Conservation (phyloP, 1,139 yeast genomes). For the Pichia sp. region DNA sequence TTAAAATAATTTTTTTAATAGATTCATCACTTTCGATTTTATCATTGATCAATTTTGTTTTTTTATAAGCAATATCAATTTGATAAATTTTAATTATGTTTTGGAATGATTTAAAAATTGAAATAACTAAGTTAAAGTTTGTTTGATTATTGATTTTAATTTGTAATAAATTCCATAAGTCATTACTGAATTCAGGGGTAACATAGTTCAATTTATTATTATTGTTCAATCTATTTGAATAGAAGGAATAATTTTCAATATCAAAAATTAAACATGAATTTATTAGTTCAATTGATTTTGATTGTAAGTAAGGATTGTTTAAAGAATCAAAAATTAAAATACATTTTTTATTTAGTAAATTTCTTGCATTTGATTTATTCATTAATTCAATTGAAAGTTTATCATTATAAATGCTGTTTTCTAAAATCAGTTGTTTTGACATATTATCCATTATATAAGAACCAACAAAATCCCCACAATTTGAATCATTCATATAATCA, state of each 20-base stretch:
- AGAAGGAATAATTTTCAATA: conserved; percentile 47
- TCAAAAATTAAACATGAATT: conserved; percentile 49
- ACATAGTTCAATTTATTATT: conserved; percentile 1
- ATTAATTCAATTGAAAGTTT: conserved; percentile 35
- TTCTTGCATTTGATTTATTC: conserved; percentile 40
- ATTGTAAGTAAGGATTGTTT: conserved; percentile 18
- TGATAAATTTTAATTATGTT: conserved; percentile 39
- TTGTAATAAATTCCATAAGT: conserved; percentile 41
- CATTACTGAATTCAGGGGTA: conserved; percentile 36
- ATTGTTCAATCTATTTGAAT: conserved; percentile 39
- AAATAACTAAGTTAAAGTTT: conserved; percentile 36
- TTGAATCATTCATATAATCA: conserved; percentile 22
- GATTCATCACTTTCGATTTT: conserved; percentile 15
- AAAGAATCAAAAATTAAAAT: conserved; percentile 36
- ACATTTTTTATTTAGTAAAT: conserved; percentile 33
- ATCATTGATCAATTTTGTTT: conserved; percentile 13
- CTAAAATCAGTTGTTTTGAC: conserved; percentile 25
- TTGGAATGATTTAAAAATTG: conserved; percentile 38
- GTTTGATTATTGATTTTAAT: conserved; percentile 31
- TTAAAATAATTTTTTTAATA: conserved; percentile 17
- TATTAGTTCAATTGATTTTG: conserved; percentile 39
- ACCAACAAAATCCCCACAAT: conserved; percentile 26
- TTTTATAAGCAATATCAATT: conserved; percentile 25
- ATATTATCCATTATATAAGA: conserved; percentile 28
- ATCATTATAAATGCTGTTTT: conserved; percentile 23